Evolutionary conservation across 257 asterid species (phyloP), one percentile per base, ranked within the genome.

Genomic region (Jasminum sambac): DNA sequence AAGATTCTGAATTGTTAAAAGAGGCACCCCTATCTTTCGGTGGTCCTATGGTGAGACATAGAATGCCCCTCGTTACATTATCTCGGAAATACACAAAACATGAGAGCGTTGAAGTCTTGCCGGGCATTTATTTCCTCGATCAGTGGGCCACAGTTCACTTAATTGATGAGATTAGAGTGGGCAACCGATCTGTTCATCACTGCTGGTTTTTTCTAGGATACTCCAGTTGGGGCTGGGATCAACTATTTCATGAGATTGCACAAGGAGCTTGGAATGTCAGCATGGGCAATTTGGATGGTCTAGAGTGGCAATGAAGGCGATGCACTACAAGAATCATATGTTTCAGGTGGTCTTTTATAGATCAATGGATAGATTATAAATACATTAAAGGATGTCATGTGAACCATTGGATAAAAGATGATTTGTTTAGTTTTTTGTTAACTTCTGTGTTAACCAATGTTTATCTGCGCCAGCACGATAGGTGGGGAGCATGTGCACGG

Each of bases 181-280:
- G 92, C 62, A 86, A 85, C 65, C 74, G 70, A 63, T 86, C 92
- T 40, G 78, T 83, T 48, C 14, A 76, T 9, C 95, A 87, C 74
- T 89, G 52, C 79, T 86, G 97, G 94, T 91, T 94, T 84, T 87
- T 94, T 78, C 40, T 85, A 66, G 96, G 99, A 14, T 88, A 78
- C 68, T 85, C 95, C 8, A 84, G 83, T 72, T 93, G 98, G 98
- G 95, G 84, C 38, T 85, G 95, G 92, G 89, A 86, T 62, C 97
- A 93, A 79, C 72, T 90, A 66, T 85, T 84, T 81, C 69, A 79
- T 61, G 98, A 90, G 83, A 87, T 93, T 72, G 88, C 87, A 42
- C 89, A 84, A 82, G 98, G 98, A 60, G 95, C 95, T 81, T 93
- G 98, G 98, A 79, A 77, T 14, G 85, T 86, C 38, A 82, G 84